A percentile compares a stretch with the other conserved stretches of the same genome.
Conservation (phyloP, 2,329 filamentous ascomycete species). For the Plectosphaerella cucumerina region DNA sequence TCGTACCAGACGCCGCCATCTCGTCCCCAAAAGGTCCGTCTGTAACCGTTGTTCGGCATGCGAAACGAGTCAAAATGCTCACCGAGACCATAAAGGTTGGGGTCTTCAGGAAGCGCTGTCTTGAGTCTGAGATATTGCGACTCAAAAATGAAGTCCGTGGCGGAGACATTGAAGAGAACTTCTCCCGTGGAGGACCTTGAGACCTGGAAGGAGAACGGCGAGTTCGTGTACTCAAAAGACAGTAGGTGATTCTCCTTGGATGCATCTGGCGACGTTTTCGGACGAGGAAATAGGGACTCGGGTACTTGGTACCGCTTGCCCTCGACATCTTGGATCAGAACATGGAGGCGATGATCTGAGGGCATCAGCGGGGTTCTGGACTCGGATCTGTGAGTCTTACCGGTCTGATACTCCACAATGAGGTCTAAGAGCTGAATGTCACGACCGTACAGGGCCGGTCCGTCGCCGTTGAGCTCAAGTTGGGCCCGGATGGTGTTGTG, state of each 20-base stretch:
- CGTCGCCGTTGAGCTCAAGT: background rate
- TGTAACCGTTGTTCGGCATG: constrained; percentile 62
- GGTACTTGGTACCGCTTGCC: constrained; percentile 72
- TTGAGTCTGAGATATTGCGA: constrained; percentile 75
- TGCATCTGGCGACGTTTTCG: constrained; percentile 19
- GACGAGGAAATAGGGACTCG: constrained; percentile 62
- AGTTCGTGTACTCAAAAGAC: constrained; percentile 30
- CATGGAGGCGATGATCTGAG: constrained; percentile 62
- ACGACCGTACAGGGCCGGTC: background rate
- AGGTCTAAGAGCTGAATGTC: constrained; percentile 15
- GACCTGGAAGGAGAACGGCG: constrained; percentile 66
- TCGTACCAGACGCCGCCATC: constrained; percentile 25
- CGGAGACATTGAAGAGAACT: constrained; percentile 62
- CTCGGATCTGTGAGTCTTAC: constrained; percentile 9
- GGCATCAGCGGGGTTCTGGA: background rate
- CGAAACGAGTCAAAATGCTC: constrained; percentile 69
- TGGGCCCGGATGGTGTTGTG: background rate
- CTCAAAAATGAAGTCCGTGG: constrained; percentile 64
- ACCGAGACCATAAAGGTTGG: constrained; percentile 72
- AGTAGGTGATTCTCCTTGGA: background rate
- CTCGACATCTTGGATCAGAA: constrained; percentile 66
- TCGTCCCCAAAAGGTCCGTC: constrained; percentile 16
- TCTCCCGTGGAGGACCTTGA: constrained; percentile 51
- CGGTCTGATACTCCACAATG: constrained; percentile 25
- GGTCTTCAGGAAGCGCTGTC: constrained; percentile 61